Percentiles rank a stretch among this genome's conserved stretches.
Conservation (phyloP, 768 basidiomycete genomes). For the Boletus sp. region DNA sequence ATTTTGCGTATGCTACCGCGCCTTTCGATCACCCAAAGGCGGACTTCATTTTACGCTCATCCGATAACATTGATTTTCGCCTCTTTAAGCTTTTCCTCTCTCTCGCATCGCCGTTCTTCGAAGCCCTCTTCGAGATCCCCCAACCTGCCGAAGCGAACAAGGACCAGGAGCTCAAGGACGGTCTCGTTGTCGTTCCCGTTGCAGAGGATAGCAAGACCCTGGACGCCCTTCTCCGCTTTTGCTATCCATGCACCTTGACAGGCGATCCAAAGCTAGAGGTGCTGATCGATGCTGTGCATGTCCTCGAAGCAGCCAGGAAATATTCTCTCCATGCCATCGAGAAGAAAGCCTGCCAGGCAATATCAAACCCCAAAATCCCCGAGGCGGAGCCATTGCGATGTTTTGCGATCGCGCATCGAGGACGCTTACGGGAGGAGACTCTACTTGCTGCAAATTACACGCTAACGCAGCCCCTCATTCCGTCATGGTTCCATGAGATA, state of each 20-base stretch:
- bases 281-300: constrained; percentile 6
- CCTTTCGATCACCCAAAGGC: constrained; percentile 18
- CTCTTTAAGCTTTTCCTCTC: background rate
- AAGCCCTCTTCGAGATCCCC: background rate
- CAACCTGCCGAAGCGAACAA: background rate
- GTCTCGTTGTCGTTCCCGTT: background rate
- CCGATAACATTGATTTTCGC: background rate
- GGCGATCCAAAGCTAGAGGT: constrained; percentile 14
- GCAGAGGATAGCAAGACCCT: constrained; percentile 21
- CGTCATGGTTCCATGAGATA: constrained; percentile 25
- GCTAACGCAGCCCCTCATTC: constrained; percentile 24
- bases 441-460: constrained; percentile 30
- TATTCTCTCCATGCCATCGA: constrained; percentile 21
- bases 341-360: constrained; percentile 16
- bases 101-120: background rate
- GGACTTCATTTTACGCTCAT: background rate
- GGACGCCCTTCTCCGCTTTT: constrained; percentile 22
- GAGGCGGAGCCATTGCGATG: constrained; percentile 25
- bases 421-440: constrained; percentile 21
- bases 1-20: background rate
- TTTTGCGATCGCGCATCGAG: constrained; percentile 31
- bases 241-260: constrained; percentile 19
- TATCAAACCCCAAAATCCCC: constrained; percentile 19
- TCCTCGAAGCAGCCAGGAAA: constrained; percentile 20
- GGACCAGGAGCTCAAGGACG: background rate